A percentile compares a stretch with the other conserved stretches of the same genome.
These are phyloP conservation scores for Boletus barrowsii DNA, from an alignment of 768 basidiomycete species.

Conservation along the genomic window DNA sequence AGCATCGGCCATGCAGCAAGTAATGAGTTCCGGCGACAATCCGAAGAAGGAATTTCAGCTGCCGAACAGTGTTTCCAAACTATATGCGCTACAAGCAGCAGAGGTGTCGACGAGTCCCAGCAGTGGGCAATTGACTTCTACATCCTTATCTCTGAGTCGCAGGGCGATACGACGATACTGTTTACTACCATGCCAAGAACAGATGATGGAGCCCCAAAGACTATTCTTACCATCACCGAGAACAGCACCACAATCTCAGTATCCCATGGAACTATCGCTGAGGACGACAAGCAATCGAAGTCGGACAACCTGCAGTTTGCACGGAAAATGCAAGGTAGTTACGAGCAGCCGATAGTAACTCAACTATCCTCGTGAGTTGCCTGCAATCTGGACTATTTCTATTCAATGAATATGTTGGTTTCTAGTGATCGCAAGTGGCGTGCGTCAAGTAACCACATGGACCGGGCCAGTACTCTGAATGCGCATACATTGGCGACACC, in stretches of 20 bases:
- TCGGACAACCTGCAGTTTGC: neutral
- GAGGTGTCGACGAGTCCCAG: neutral
- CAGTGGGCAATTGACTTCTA: neutral
- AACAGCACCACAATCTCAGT: too few species aligned
- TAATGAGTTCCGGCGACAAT: neutral
- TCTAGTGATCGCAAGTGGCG: neutral
- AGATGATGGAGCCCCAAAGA: too few species aligned
- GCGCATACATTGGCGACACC: neutral
- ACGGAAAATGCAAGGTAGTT: too few species aligned
- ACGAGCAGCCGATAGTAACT: neutral
- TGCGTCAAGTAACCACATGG: neutral
- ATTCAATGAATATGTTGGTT: neutral
- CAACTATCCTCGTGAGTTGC: conserved; percentile 1
- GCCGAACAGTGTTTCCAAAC: neutral
- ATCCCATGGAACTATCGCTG: neutral
- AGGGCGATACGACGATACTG: too few species aligned
- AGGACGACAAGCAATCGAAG: neutral
- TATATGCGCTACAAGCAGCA: neutral
- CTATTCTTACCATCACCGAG: too few species aligned
- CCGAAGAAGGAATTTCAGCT: neutral
- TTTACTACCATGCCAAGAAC: too few species aligned
- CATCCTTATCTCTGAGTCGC: neutral
- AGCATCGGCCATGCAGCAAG: neutral
- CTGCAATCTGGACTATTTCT: too few species aligned
- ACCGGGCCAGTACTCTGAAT: neutral